Conservation (phyloP, 2,329 filamentous ascomycete species). For the Cytospora schulzeri region DNA sequence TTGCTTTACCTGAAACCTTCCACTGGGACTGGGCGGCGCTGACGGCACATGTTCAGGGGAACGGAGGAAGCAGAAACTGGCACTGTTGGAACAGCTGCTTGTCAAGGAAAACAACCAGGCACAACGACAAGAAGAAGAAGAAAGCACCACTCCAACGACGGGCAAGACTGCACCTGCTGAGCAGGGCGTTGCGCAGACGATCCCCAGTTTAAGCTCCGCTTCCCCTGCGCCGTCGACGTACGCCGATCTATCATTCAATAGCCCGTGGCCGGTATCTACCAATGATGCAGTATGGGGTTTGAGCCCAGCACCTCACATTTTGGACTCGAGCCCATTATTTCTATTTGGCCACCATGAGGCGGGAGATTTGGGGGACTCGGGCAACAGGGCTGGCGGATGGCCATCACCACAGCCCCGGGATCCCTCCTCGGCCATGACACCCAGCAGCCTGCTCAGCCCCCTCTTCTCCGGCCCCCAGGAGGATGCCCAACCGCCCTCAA, state of each 20-base stretch:
- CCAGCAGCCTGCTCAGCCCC: not conserved
- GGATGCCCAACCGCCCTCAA: not conserved
- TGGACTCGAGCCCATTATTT: not conserved
- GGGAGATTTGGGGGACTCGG: not conserved
- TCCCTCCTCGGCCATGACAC: not conserved
- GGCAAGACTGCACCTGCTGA: not conserved
- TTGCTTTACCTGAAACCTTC: not conserved
- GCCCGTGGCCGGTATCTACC: slow-evolving; percentile 8
- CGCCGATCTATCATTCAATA: not conserved
- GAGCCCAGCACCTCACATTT: not conserved
- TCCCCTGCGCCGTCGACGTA: not conserved
- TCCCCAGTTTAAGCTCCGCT: not conserved
- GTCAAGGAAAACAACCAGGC: slow-evolving; percentile 30
- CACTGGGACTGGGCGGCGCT: slow-evolving; percentile 8
- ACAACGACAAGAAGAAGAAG: too few relatives aligned
- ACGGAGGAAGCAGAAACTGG: slow-evolving; percentile 47
- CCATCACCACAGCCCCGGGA: not conserved
- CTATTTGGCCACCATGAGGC: not conserved
- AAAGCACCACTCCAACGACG: not conserved
- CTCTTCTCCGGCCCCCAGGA: not conserved
- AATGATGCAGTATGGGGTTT: not conserved
- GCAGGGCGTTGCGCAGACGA: not conserved
- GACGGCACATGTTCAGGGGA: slow-evolving; percentile 38
- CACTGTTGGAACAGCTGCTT: slow-evolving; percentile 43
- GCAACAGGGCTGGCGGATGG: not conserved